These are phyloP conservation scores for Endothia cerciana DNA, from an alignment of 2,329 filamentous ascomycete genomes.

Conservation along the genomic window DNA sequence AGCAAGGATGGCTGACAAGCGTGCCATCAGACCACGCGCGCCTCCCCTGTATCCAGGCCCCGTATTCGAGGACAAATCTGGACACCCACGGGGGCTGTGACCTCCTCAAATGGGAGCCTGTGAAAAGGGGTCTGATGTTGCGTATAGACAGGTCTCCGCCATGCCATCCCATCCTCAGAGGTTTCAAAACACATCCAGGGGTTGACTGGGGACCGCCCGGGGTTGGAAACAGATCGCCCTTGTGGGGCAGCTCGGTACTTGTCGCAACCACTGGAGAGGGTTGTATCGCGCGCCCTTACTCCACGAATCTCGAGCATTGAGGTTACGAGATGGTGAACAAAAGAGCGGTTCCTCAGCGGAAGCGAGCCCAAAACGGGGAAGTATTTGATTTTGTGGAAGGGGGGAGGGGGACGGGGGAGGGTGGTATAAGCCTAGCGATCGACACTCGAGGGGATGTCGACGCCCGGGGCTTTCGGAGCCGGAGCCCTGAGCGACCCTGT, in stretches of 20 bases:
- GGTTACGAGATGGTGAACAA: neutral
- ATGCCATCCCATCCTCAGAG: neutral
- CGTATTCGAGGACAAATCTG: conserved; percentile 12
- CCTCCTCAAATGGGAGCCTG: neutral
- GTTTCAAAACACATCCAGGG: conserved; percentile 14
- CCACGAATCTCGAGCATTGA: conserved; percentile 4
- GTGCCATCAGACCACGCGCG: neutral
- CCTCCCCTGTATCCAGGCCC: too few species aligned
- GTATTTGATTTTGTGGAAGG: too few species aligned
- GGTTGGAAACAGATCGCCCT: neutral
- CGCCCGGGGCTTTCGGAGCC: conserved; percentile 11
- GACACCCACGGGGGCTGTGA: neutral
- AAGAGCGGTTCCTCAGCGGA: neutral
- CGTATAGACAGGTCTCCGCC: conserved; percentile 12
- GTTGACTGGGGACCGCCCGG: neutral
- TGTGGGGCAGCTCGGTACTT: conserved; percentile 1
- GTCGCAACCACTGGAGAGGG: neutral
- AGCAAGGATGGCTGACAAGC: neutral
- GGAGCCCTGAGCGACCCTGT: neutral
- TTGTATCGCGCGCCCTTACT: conserved; percentile 1
- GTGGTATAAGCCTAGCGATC: neutral
- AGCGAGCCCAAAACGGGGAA: conserved; percentile 5
- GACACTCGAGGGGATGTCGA: neutral
- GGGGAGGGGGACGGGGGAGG: neutral
- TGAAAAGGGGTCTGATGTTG: conserved; percentile 1